Percentiles rank a stretch among this genome's conserved stretches.
Evolutionary conservation across 441 rosid species (phyloP).

Genomic region (Erodium texanum): DNA sequence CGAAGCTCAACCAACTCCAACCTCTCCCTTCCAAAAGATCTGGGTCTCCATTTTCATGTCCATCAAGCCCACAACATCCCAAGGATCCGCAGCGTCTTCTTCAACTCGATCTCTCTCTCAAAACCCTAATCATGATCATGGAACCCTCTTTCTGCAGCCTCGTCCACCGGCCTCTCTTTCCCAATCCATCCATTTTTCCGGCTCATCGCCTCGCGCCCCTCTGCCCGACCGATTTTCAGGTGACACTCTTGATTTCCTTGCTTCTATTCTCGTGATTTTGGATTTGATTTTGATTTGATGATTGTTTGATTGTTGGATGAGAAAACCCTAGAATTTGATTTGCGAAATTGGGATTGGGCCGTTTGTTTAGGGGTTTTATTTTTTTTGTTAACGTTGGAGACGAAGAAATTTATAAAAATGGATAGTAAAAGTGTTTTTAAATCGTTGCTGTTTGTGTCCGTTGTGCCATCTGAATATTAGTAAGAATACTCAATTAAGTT

Average conservation of each 20-base stretch:
- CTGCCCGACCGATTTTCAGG: slow-evolving; percentile 27
- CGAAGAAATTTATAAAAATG: too few relatives aligned
- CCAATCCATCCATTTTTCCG: slow-evolving; percentile 27
- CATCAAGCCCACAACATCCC: slow-evolving; percentile 73
- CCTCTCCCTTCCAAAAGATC: slow-evolving; percentile 5
- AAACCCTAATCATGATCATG: slow-evolving; percentile 59
- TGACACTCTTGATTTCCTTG: slow-evolving; percentile 1
- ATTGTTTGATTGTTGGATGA: not conserved
- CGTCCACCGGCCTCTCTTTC: slow-evolving; percentile 8
- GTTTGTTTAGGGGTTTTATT: too few relatives aligned
- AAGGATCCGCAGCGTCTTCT: slow-evolving; percentile 49
- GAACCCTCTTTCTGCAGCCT: slow-evolving; percentile 31
- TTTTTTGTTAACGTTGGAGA: too few relatives aligned
- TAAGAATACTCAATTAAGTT: too few relatives aligned
- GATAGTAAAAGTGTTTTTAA: too few relatives aligned
- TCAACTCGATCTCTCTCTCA: slow-evolving; percentile 29
- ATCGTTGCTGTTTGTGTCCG: too few relatives aligned
- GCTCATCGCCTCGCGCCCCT: slow-evolving; percentile 17
- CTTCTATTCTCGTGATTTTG: not conserved
- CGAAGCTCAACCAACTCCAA: slow-evolving; percentile 16
- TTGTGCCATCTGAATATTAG: too few relatives aligned
- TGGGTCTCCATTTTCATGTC: slow-evolving; percentile 61
- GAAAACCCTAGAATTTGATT: not conserved
- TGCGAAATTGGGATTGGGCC: not conserved
- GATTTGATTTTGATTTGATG: not conserved